Evolutionary conservation across 2,329 filamentous ascomycete genomes (phyloP).

Genomic region (Talaromyces marneffei): DNA sequence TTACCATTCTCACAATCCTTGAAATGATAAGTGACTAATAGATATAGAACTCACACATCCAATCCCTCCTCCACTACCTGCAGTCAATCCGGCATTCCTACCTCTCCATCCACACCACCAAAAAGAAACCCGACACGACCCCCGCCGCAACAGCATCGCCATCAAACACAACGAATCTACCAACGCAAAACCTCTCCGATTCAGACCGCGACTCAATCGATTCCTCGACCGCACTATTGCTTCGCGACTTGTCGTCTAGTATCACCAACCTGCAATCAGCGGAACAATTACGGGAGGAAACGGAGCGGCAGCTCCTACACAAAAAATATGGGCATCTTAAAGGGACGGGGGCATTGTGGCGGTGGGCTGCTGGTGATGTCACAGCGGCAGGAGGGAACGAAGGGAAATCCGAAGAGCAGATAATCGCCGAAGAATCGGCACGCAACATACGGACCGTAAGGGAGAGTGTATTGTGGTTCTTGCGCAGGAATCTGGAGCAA

Average conservation of each 20-base stretch:
- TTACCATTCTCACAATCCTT: not conserved
- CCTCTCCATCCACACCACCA: slow-evolving; percentile 63
- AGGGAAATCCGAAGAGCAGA: slow-evolving; percentile 61
- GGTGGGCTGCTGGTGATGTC: slow-evolving; percentile 53
- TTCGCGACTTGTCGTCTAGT: slow-evolving; percentile 76
- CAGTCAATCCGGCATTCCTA: slow-evolving; percentile 82
- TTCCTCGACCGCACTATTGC: slow-evolving; percentile 74
- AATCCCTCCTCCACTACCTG: slow-evolving; percentile 72
- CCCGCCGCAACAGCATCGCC: slow-evolving; percentile 47
- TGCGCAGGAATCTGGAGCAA: slow-evolving; percentile 68
- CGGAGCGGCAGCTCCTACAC: slow-evolving; percentile 62
- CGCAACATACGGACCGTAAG: slow-evolving; percentile 64
- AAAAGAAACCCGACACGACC: not conserved
- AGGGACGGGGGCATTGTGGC: slow-evolving; percentile 49
- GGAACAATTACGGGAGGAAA: slow-evolving; percentile 73
- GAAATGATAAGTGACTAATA: not conserved
- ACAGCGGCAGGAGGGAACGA: slow-evolving; percentile 25
- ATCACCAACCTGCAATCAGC: slow-evolving; percentile 76
- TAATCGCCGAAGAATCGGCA: slow-evolving; percentile 63
- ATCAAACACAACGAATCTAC: slow-evolving; percentile 8
- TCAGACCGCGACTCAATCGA: slow-evolving; percentile 81
- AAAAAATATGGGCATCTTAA: slow-evolving; percentile 60
- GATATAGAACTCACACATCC: slow-evolving; percentile 73
- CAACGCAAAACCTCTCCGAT: slow-evolving; percentile 62
- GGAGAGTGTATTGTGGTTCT: slow-evolving; percentile 76